phyloP scores from a whole-genome alignment of 306 rosid genomes.

The Vigna unguiculata region DNA sequence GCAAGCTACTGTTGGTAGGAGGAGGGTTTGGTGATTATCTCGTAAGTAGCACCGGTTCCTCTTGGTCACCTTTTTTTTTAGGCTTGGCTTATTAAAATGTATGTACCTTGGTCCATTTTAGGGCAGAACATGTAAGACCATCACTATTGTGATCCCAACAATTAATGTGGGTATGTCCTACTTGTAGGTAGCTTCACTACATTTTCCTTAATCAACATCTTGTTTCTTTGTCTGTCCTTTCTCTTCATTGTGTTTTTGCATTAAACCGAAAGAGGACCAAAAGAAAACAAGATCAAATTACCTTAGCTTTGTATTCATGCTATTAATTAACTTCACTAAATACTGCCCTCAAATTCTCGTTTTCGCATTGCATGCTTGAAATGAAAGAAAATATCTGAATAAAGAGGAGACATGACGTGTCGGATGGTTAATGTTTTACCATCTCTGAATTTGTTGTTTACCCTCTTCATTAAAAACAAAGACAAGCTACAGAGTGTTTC shows the following conservation, averaged over 20 bases:
- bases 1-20: too few relatives aligned
- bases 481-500: background rate
- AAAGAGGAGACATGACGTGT: background rate
- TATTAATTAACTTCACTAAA: too few relatives aligned
- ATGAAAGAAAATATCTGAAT: background rate
- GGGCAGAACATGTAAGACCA: background rate
- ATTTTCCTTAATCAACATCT: constrained; percentile 34
- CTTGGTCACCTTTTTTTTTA: background rate
- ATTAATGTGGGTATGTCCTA: background rate
- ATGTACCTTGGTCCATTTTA: background rate
- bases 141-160: background rate
- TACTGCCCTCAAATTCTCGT: too few relatives aligned
- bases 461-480: background rate
- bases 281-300: too few relatives aligned
- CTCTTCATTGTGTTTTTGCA: background rate
- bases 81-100: background rate
- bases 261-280: too few relatives aligned
- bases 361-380: background rate
- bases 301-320: too few relatives aligned
- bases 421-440: background rate
- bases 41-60: background rate
- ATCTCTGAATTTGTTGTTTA: background rate
- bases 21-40: too few relatives aligned
- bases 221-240: background rate
- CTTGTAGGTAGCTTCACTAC: constrained; percentile 19